Conservation (phyloP, 192 early-diverging fungal genomes). For the Linderina pennispora region DNA sequence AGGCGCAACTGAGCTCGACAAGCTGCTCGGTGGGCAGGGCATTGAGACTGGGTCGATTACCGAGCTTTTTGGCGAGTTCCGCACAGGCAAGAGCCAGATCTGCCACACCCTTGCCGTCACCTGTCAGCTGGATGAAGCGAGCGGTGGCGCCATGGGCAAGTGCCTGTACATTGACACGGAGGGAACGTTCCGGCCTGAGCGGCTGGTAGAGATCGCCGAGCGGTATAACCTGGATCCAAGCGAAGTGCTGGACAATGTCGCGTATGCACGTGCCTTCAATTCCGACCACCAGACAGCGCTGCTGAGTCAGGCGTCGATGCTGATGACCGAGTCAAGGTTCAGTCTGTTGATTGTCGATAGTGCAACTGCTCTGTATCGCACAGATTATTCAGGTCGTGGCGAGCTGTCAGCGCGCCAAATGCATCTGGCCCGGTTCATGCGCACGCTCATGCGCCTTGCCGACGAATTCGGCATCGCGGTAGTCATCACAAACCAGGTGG, state of each 20-base stretch:
- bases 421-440: conserved; percentile 87
- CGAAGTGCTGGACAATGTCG: conserved; percentile 91
- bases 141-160: conserved; percentile 91
- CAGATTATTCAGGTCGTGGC: conserved; percentile 94
- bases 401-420: conserved; percentile 92
- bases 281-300: conserved; percentile 90
- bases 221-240: conserved; percentile 75
- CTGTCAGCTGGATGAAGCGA: conserved; percentile 85
- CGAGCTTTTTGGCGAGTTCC: conserved; percentile 97
- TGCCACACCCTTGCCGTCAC: conserved; percentile 95
- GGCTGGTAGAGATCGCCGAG: conserved; percentile 78
- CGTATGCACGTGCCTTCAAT: conserved; percentile 91
- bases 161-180: conserved; percentile 97
- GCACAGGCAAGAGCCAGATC: conserved; percentile 96
- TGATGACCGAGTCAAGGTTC: conserved; percentile 88
- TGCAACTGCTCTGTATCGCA: conserved; percentile 88
- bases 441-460: conserved; percentile 77
- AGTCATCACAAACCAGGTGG: conserved; percentile 97
- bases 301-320: conserved; percentile 75
- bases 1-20: conserved; percentile 88
- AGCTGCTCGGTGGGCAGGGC: conserved; percentile 82
- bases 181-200: conserved; percentile 91
- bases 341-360: conserved; percentile 87
- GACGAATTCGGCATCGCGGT: conserved; percentile 98
- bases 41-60: conserved; percentile 97